These are phyloP conservation scores for Epithele typhae DNA, from an alignment of 768 basidiomycete species.

Conservation along the genomic window DNA sequence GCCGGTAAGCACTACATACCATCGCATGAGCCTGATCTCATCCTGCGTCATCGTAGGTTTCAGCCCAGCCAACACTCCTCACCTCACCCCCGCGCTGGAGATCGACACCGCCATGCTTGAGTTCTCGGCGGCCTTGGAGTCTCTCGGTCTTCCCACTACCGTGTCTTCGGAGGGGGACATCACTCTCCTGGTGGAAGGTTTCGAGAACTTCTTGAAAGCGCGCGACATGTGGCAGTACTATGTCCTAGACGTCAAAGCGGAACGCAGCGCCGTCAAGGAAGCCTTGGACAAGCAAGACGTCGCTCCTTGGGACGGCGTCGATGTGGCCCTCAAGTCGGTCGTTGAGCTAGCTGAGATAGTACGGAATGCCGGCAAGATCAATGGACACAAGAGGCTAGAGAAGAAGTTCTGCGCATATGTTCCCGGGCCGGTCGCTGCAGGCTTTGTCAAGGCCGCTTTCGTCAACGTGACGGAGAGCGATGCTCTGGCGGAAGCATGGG, in stretches of 20 bases:
- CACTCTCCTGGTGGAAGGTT: conserved; percentile 56
- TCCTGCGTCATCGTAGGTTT: conserved; percentile 52
- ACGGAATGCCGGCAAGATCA: conserved; percentile 48
- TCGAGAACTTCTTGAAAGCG: conserved; percentile 54
- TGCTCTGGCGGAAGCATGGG: conserved; percentile 68
- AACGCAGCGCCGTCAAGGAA: conserved; percentile 53
- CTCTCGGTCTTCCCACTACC: conserved; percentile 66
- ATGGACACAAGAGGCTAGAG: conserved; percentile 54
- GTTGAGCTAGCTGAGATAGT: conserved; percentile 65
- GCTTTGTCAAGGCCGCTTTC: conserved; percentile 69
- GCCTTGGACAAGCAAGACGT: conserved; percentile 47
- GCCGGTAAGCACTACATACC: conserved; percentile 53
- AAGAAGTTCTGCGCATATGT: conserved; percentile 67
- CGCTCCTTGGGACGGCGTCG: conserved; percentile 56
- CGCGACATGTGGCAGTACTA: conserved; percentile 94
- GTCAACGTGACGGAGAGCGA: conserved; percentile 43
- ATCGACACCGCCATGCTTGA: conserved; percentile 83
- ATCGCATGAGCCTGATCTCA: neutral
- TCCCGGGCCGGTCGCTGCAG: conserved; percentile 62
- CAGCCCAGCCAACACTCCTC: conserved; percentile 87
- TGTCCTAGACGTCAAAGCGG: conserved; percentile 68
- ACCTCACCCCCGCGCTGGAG: conserved; percentile 88
- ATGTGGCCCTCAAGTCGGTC: conserved; percentile 53
- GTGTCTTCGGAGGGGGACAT: conserved; percentile 69
- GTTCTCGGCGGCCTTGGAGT: conserved; percentile 64